These are phyloP conservation scores for Pyricularia pennisetigena DNA, from an alignment of 2,329 filamentous ascomycete genomes.

Conservation along the genomic window DNA sequence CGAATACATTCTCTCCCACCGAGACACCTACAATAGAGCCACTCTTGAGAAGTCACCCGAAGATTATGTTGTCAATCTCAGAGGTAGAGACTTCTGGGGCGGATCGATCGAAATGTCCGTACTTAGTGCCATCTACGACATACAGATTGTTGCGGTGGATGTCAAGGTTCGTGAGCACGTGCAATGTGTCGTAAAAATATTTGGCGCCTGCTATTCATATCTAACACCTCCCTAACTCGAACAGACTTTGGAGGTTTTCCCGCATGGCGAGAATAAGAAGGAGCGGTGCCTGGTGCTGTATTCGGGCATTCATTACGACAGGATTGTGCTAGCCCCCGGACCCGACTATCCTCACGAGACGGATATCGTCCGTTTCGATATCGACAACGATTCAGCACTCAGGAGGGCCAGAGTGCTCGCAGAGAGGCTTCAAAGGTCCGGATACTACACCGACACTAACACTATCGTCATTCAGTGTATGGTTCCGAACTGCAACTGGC, in stretches of 20 bases:
- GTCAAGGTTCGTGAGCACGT: conserved; percentile 39
- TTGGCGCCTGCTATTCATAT: conserved; percentile 13
- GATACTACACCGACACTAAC: conserved; percentile 86
- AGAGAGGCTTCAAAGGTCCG: conserved; percentile 51
- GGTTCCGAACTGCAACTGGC: conserved; percentile 45
- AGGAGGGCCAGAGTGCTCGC: conserved; percentile 57
- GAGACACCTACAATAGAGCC: conserved; percentile 62
- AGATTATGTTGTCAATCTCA: conserved; percentile 75
- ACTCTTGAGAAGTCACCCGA: conserved; percentile 62
- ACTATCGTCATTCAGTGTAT: conserved; percentile 74
- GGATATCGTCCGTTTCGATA: conserved; percentile 55
- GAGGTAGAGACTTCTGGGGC: conserved; percentile 75
- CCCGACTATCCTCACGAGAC: conserved; percentile 40
- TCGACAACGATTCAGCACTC: conserved; percentile 56
- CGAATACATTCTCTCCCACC: conserved; percentile 64
- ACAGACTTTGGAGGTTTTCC: conserved; percentile 7
- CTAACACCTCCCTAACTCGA: background rate
- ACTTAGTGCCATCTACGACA: conserved; percentile 71
- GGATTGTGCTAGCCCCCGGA: conserved; percentile 44
- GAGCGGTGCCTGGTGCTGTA: conserved; percentile 76
- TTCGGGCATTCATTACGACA: conserved; percentile 89
- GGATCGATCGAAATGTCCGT: conserved; percentile 86
- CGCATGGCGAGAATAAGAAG: conserved; percentile 59
- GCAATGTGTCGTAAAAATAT: background rate
- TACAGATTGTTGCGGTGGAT: conserved; percentile 80